Evolutionary conservation across 768 basidiomycete species (phyloP), one percentile per base, ranked within the genome.

Genomic region (Agaricus blazei): DNA sequence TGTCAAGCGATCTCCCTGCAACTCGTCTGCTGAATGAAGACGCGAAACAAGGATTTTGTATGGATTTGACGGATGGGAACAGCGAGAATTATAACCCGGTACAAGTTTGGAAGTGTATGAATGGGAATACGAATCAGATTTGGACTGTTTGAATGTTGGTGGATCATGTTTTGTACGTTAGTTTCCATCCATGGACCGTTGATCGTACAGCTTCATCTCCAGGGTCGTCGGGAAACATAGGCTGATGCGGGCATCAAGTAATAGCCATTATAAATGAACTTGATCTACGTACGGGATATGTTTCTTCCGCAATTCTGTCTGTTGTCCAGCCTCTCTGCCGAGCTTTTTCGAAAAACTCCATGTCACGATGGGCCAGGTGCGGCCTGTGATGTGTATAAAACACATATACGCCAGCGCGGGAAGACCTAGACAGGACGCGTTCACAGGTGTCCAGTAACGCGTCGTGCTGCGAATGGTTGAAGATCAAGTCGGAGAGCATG

Each of bases 401-500:
- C 1, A 93, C 90, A 1, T 95, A 81, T 0, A 93, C 66, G 12
- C 58, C 62, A 1, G 56, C 40, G 4, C 59, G 34, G 8, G 54
- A 23, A 12, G 52, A 14, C 0, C 52, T 41, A 9, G 65, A 63
- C 8, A 79, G 62, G 59, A 68, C 74, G 15, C 66, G 64, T 54
- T 87, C 83, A 61, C 92, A 93, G 0, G 92, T 86, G 24, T 75
- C 75, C 6, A 97, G 76, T 19, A 98, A 73, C 0, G 90, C 89
- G 29, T 85, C 83, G 64, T 98, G 94, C 87, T 95, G 92, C 1
- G 93, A 93, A 62, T 96, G 94, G 62, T 95, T 97, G 70, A 96
- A 97, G 34, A 98, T 82, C 34, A 98, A 82, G 70, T 98, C 95
- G 1, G 93, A 95, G 54, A 98, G 75, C 58, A 98, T 84, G 52